Evolutionary conservation across 805 yeast species (phyloP), one percentile per base, ranked within the genome.

Genomic region (Candida broadrunensis): DNA sequence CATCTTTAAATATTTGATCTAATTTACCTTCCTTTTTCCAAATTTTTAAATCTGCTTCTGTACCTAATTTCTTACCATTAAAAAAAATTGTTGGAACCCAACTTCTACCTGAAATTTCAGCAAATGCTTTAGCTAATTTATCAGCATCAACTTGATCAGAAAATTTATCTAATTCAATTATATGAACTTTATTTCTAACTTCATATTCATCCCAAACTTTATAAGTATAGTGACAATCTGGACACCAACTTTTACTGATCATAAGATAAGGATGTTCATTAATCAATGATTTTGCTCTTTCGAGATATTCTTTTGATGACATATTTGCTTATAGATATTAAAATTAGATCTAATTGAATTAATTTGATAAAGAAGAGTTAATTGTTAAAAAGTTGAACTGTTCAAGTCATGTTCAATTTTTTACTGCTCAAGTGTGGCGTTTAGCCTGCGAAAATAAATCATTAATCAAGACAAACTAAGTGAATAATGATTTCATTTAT

Each of bases 241-340:
- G 86, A 59, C 93, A 85, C 89, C 89, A 84, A 15, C 83, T 72
- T 49, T 84, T 85, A 31, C 85, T 77, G 11, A 84, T 55, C 73
- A 81, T 75, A 44, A 85, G 67, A 49, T 60, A 78, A 36, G 67
- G 67, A 60, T 81, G 63, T 3, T 63, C 50, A 8, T 55, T 38
- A 41, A 83, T 69, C 40, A 80, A 60, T 20, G 72, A 61, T 38
- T 69, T 60, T 2, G 83, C 88, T 40, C 57, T 58, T 13, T 57
- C 49, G 18, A 58, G 45, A 42, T 58, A 63, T 42, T 51, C 44
- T 31, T 41, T 41, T 15, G 46, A 36, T 6, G 53, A 48, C 57
- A 52, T 54, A 13, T 11, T 35, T 21, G 24, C 6, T 21, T 21
- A n/a, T n/a, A n/a, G n/a, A n/a, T n/a, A n/a, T n/a, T n/a, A n/a